Evolutionary conservation across 2,329 filamentous ascomycete genomes (phyloP).

Genomic region (Pyricularia pennisetigena): DNA sequence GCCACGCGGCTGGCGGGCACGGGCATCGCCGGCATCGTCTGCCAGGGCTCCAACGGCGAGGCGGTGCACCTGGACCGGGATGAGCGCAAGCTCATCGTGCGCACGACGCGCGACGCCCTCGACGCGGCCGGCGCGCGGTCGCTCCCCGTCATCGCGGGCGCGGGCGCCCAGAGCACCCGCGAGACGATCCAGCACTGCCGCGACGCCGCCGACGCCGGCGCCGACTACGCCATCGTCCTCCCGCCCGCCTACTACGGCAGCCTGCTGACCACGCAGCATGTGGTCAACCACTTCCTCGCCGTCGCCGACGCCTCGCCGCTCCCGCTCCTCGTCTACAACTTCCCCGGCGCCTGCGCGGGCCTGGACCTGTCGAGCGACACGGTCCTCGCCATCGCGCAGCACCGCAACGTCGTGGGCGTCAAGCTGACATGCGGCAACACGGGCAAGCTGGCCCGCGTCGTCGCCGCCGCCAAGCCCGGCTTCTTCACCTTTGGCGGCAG

Average conservation of each 20-base stretch:
- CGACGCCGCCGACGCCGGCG: conserved; percentile 54
- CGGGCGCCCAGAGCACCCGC: conserved; percentile 56
- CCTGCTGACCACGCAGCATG: conserved; percentile 44
- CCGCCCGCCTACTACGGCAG: conserved; percentile 60
- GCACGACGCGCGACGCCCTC: conserved; percentile 47
- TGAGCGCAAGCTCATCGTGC: conserved; percentile 55
- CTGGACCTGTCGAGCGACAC: conserved; percentile 48
- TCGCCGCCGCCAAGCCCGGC: conserved; percentile 21
- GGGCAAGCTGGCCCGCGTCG: conserved; percentile 44
- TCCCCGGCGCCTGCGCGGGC: conserved; percentile 45
- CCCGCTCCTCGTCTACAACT: conserved; percentile 55
- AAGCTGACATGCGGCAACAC: conserved; percentile 58
- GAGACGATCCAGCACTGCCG: conserved; percentile 57
- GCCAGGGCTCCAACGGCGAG: conserved; percentile 66
- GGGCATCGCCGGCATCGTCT: conserved; percentile 57
- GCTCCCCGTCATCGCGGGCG: conserved; percentile 59
- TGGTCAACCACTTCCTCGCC: conserved; percentile 51
- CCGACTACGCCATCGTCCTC: conserved; percentile 57
- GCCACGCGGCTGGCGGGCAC: conserved; percentile 51
- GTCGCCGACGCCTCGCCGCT: conserved; percentile 49
- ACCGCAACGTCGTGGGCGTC: conserved; percentile 50
- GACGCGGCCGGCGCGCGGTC: conserved; percentile 23
- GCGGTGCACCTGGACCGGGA: conserved; percentile 57
- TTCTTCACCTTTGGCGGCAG: conserved; percentile 67
- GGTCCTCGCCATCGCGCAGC: conserved; percentile 39